phyloP scores from a whole-genome alignment of 2,329 filamentous ascomycete genomes.

The Hypoxylon sp. region DNA sequence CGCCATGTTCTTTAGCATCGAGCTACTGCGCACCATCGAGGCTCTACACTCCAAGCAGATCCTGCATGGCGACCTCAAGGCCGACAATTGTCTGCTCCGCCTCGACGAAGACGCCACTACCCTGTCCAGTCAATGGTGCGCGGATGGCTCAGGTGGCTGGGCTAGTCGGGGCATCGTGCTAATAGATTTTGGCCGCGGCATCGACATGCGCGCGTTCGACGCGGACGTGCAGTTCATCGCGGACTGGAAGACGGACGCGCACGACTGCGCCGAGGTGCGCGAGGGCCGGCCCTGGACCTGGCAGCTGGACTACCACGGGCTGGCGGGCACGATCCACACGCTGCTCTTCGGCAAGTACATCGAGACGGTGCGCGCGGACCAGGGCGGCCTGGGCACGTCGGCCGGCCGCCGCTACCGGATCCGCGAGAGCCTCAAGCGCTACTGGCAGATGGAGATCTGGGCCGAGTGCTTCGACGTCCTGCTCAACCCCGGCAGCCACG shows the following conservation, averaged over 20 bases:
- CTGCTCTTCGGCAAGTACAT: slow-evolving; percentile 97
- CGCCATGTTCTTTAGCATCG: slow-evolving; percentile 95
- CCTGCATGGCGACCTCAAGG: slow-evolving; percentile 94
- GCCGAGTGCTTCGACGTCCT: slow-evolving; percentile 84
- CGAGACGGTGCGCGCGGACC: slow-evolving; percentile 76
- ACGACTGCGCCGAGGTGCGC: slow-evolving; percentile 96
- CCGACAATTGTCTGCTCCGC: slow-evolving; percentile 93
- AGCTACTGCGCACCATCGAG: slow-evolving; percentile 91
- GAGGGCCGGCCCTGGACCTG: slow-evolving; percentile 96
- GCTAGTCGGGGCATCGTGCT: slow-evolving; percentile 82
- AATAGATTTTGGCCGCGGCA: slow-evolving; percentile 94
- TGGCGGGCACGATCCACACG: slow-evolving; percentile 89
- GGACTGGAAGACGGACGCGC: slow-evolving; percentile 90
- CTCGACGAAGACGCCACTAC: slow-evolving; percentile 70
- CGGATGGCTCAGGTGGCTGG: slow-evolving; percentile 85
- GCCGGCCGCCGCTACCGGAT: slow-evolving; percentile 80
- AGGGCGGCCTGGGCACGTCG: slow-evolving; percentile 69
- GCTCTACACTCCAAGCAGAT: slow-evolving; percentile 84
- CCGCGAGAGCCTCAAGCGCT: slow-evolving; percentile 87
- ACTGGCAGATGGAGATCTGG: slow-evolving; percentile 98
- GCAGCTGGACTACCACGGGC: slow-evolving; percentile 95
- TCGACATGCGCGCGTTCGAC: slow-evolving; percentile 90
- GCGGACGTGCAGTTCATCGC: slow-evolving; percentile 89
- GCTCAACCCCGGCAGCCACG: slow-evolving; percentile 82
- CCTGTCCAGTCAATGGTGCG: slow-evolving; percentile 76